Evolutionary conservation across 257 asterid genomes (phyloP).

Genomic region (Primulina huaijiensis): DNA sequence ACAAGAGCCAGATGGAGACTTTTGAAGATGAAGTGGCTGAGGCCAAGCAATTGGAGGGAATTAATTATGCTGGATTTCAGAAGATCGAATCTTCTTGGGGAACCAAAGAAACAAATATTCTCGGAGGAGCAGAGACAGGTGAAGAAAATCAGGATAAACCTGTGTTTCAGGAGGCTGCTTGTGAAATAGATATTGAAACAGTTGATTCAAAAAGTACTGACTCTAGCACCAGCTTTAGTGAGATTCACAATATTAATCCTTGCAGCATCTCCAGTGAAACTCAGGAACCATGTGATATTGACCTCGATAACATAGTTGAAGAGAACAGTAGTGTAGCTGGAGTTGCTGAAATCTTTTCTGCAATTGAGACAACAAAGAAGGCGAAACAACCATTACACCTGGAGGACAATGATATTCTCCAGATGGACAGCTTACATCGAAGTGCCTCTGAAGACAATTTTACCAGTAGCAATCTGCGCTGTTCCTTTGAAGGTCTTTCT

Average conservation of each 20-base stretch:
- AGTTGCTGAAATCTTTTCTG: conserved; percentile 29
- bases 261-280: conserved; percentile 26
- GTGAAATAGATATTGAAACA: conserved; percentile 33
- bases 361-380: conserved; percentile 30
- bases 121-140: conserved; percentile 24
- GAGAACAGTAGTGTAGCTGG: conserved; percentile 30
- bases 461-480: conserved; percentile 27
- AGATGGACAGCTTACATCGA: conserved; percentile 32
- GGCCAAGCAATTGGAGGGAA: conserved; percentile 27
- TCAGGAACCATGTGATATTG: conserved; percentile 34
- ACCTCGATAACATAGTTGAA: conserved; percentile 30
- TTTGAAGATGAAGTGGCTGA: conserved; percentile 32
- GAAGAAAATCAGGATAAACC: conserved; percentile 30
- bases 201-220: conserved; percentile 29
- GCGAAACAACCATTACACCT: conserved; percentile 26
- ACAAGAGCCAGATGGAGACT: conserved; percentile 27
- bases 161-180: conserved; percentile 36
- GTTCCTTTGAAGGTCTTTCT: conserved; percentile 33
- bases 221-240: conserved; percentile 26
- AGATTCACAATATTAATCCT: conserved; percentile 16
- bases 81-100: conserved; percentile 24
- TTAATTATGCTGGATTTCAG: conserved; percentile 30
- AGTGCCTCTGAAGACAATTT: conserved; percentile 43
- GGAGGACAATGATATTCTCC: conserved; percentile 32
- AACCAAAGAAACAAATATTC: conserved; percentile 31